phyloP scores from a whole-genome alignment of 139 green algal genomes.

The Desmodesmus armatus region DNA sequence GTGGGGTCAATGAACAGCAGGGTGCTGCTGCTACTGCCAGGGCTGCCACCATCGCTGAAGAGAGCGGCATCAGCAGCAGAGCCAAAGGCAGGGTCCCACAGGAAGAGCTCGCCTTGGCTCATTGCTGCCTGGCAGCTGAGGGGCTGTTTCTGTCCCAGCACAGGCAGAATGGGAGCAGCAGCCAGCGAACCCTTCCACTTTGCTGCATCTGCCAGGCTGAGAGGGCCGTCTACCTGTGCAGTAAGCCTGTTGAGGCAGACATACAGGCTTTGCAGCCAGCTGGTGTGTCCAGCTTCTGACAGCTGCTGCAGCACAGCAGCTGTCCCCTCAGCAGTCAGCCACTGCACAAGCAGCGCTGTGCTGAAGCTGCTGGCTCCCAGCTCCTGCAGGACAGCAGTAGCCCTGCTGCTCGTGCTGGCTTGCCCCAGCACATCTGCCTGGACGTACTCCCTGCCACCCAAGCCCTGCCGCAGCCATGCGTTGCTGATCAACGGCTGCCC shows the following conservation, averaged over 20 bases:
- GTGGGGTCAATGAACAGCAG: conserved; percentile 15
- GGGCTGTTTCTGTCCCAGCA: neutral
- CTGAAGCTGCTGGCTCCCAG: neutral
- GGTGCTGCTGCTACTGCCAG: neutral
- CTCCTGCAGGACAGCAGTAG: neutral
- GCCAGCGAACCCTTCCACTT: neutral
- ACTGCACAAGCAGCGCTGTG: neutral
- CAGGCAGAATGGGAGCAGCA: conserved; percentile 30
- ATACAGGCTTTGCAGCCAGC: conserved; percentile 22
- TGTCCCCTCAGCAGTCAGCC: neutral
- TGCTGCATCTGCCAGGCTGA: neutral
- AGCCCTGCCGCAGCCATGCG: conserved; percentile 3
- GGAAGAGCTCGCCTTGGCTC: neutral
- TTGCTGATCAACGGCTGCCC: conserved; percentile 15
- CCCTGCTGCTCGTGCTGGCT: neutral
- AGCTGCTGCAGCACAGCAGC: neutral
- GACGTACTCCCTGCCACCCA: conserved; percentile 3
- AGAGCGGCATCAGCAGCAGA: neutral
- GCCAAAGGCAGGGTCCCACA: neutral
- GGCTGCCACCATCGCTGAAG: conserved; percentile 7
- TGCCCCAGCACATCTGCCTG: neutral
- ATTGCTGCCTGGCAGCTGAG: neutral
- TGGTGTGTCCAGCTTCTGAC: neutral
- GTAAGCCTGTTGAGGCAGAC: neutral
- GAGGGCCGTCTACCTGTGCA: neutral